Base-by-base conservation (phyloP, 2,329 filamentous ascomycete genomes). In the Phyllosticta paracitricarpa region DNA sequence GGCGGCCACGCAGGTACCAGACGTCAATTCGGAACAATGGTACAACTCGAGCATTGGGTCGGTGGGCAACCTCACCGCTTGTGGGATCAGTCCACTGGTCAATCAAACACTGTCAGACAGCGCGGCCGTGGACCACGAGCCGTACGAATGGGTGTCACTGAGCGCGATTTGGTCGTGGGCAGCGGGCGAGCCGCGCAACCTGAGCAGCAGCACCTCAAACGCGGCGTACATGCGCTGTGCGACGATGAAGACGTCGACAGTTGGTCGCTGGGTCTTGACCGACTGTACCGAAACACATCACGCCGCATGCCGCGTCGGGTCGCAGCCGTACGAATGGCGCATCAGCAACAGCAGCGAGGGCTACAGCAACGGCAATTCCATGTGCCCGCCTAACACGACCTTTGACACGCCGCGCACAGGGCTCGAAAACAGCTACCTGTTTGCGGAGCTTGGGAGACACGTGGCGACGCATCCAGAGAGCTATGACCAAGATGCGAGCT, bases 131-230 rank as follows among this genome's bases (percentile, higher is more conserved):
- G 73, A 81, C 62, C 68, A 76, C 30, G 64, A 68, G 9, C 76
- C 77, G 4, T 86, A 87, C 68, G 74, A 77, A 62, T 76, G 77
- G 56, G 79, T 81, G 63, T 78, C 79, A 1, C 72, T 78, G 54
- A 77, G 76, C 12, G 75, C 80, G 0, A 75, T 83, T 9, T 88
- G 85, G 84, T 80, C 82, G 22, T 88, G 84, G 84, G 81, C 78
- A 1, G 69, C 76, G 0, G 77, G 77, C 10, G 77, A 88, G 69
- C 85, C 85, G 1, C 67, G 70, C 33, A 83, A 82, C 62, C 22
- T 62, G 28, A 72, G 71, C 40, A 76, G 76, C 3, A 64, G 68
- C 9, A 66, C 63, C 8, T 66, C 73, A 33, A 62, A 68, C 12
- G 68, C 68, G 2, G 10, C 58, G 55, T 6, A 68, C 67, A 69